phyloP scores from a whole-genome alignment of 768 basidiomycete genomes.

The Pleurotus tuber-regium region DNA sequence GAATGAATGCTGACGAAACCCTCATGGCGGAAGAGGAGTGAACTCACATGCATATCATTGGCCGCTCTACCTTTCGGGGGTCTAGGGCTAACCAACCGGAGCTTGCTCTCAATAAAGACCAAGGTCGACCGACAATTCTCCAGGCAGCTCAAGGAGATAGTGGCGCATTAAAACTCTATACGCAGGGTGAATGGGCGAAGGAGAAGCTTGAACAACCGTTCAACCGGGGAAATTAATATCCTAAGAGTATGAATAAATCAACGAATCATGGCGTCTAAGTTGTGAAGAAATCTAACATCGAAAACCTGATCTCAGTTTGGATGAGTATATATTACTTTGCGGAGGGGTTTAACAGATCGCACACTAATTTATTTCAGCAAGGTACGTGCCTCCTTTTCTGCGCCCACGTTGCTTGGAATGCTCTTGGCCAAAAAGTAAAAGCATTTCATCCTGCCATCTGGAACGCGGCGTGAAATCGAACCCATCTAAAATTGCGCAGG shows the following conservation, averaged over 20 bases:
- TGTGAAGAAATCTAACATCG: background rate
- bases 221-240: slow-evolving; percentile 4
- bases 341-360: background rate
- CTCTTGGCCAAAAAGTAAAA: no score
- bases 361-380: background rate
- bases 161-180: background rate
- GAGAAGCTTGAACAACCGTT: background rate
- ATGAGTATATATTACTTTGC: background rate
- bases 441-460: background rate
- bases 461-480: background rate
- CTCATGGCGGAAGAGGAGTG: background rate
- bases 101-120: background rate
- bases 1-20: background rate
- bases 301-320: slow-evolving; percentile 4
- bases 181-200: background rate
- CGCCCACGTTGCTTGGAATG: background rate
- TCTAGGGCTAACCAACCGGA: background rate
- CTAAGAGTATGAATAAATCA: no score
- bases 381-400: background rate
- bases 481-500: background rate
- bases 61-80: background rate
- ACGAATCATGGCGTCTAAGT: background rate
- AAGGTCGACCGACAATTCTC: slow-evolving; percentile 4
- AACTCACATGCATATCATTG: slow-evolving; percentile 1
- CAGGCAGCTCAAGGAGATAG: background rate